Conservation (phyloP, 345 rosid genomes). For the Erodium maritimum region DNA sequence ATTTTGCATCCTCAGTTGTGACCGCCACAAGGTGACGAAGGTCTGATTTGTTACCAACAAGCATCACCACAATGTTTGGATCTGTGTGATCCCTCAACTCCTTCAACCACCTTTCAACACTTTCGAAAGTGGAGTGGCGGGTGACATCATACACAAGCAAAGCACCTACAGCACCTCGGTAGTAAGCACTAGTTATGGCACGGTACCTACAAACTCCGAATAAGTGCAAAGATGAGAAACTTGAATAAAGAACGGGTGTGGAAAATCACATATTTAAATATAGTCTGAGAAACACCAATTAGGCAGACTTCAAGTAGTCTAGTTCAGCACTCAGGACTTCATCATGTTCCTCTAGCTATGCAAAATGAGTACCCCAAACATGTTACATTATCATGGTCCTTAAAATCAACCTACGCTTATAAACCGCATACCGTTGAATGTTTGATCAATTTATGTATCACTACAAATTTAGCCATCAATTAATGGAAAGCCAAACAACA, state of each 20-base stretch:
- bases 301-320: too few species aligned
- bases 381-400: too few species aligned
- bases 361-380: too few species aligned
- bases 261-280: too few species aligned
- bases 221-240: background rate
- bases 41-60: conserved; percentile 80
- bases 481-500: too few species aligned
- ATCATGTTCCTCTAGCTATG: too few species aligned
- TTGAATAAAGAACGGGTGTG: background rate
- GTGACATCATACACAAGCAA: conserved; percentile 81
- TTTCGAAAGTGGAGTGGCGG: conserved; percentile 78
- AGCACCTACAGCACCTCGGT: conserved; percentile 90
- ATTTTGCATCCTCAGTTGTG: conserved; percentile 68
- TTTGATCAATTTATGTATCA: too few species aligned
- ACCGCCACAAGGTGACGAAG: conserved; percentile 90
- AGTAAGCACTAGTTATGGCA: conserved; percentile 92
- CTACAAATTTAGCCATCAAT: too few species aligned
- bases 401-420: too few species aligned
- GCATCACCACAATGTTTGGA: conserved; percentile 89
- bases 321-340: too few species aligned
- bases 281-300: too few species aligned
- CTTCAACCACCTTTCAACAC: conserved; percentile 87
- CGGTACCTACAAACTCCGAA: conserved; percentile 46
- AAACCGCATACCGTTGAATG: too few species aligned
- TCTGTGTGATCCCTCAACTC: conserved; percentile 90